Evolutionary conservation across 306 rosid genomes (phyloP).

Genomic region (Rubus parviflorus): DNA sequence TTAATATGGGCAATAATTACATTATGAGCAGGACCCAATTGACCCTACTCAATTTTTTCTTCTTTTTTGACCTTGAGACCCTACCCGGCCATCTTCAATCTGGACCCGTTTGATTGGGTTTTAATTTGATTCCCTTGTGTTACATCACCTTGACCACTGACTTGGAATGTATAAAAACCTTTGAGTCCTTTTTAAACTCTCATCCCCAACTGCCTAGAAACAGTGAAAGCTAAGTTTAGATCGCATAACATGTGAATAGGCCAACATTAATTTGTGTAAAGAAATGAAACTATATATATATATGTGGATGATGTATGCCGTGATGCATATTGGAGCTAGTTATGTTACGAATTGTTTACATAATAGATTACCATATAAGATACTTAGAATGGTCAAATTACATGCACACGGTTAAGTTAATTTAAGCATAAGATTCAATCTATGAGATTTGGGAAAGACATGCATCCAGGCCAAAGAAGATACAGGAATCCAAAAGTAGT

Average conservation of each 20-base stretch:
- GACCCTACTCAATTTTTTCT: neutral
- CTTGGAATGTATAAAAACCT: conserved; percentile 17
- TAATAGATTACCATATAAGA: neutral
- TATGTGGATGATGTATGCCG: neutral
- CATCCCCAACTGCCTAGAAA: conserved; percentile 2
- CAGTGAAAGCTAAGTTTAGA: conserved; percentile 24
- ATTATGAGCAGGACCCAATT: conserved; percentile 8
- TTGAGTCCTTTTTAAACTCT: neutral
- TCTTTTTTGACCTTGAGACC: conserved; percentile 14
- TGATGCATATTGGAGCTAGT: neutral
- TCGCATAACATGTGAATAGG: neutral
- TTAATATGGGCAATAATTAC: neutral
- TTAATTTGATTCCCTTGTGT: neutral
- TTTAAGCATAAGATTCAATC: neutral
- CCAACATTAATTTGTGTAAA: neutral
- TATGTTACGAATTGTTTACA: neutral
- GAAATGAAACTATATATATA: neutral
- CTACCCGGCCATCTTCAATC: conserved; percentile 6
- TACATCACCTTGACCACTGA: conserved; percentile 31
- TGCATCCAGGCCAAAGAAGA: neutral
- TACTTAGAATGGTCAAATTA: neutral
- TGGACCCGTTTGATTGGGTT: conserved; percentile 13
- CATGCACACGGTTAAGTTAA: neutral
- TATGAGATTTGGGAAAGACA: conserved; percentile 5
- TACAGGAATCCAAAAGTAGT: neutral